Conservation (phyloP, 148 eudicot genomes). For the Arbutus unedo region DNA sequence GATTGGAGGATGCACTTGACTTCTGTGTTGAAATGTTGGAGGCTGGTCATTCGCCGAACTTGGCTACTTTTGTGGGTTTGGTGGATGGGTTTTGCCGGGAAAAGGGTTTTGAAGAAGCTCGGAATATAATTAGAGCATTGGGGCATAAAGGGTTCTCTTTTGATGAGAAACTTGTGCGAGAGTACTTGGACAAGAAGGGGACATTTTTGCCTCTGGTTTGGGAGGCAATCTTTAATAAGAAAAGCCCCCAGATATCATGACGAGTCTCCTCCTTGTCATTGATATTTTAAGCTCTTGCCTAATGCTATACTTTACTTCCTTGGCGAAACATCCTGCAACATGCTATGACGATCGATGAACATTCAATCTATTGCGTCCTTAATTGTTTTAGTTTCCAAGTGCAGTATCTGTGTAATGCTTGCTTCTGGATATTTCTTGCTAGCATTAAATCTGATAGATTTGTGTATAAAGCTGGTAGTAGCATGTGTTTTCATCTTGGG, state of each 20-base stretch:
- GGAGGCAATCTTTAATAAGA: constrained; percentile 85
- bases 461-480: neutral
- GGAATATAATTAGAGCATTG: constrained; percentile 32
- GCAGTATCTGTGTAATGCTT: no score
- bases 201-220: constrained; percentile 62
- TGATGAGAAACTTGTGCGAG: constrained; percentile 70
- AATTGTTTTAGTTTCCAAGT: neutral
- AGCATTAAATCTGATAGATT: neutral
- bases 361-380: constrained; percentile 6
- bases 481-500: neutral
- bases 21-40: constrained; percentile 74
- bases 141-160: constrained; percentile 59
- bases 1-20: constrained; percentile 68
- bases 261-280: constrained; percentile 17
- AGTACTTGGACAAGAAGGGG: constrained; percentile 68
- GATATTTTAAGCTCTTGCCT: constrained; percentile 15
- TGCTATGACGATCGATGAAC: neutral
- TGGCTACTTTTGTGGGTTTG: constrained; percentile 56
- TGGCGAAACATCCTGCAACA: neutral
- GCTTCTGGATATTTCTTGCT: neutral
- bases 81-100: constrained; percentile 71
- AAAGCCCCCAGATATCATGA: constrained; percentile 25
- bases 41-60: constrained; percentile 74
- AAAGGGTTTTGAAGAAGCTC: constrained; percentile 79
- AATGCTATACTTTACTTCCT: constrained; percentile 7